Conservation (phyloP, 148 eudicot genomes). For the Amaranthus hypochondriacus region DNA sequence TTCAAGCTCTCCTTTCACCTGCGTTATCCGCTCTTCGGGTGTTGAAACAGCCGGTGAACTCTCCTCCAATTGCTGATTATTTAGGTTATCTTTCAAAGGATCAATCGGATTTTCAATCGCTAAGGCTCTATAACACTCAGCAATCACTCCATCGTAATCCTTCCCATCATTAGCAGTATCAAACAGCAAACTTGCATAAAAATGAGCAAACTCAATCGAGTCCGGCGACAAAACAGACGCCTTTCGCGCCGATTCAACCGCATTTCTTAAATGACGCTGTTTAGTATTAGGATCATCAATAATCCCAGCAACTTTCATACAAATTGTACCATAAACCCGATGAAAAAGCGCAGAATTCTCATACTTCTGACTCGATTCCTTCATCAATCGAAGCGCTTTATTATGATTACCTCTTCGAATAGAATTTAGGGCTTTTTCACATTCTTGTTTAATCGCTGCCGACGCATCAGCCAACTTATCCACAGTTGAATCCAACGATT, state of each 20-base stretch:
- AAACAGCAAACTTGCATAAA: slow-evolving; percentile 73
- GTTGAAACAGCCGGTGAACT: slow-evolving; percentile 38
- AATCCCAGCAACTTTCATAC: slow-evolving; percentile 51
- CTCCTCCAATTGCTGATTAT: slow-evolving; percentile 34
- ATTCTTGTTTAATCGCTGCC: slow-evolving; percentile 51
- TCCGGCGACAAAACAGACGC: slow-evolving; percentile 53
- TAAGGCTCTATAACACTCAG: slow-evolving; percentile 83
- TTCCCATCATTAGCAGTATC: slow-evolving; percentile 59
- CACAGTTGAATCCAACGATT: background rate
- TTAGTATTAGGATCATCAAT: slow-evolving; percentile 61
- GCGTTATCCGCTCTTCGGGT: slow-evolving; percentile 41
- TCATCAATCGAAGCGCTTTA: slow-evolving; percentile 68
- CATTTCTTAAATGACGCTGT: slow-evolving; percentile 52
- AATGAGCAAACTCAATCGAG: slow-evolving; percentile 61
- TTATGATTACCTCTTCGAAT: slow-evolving; percentile 68
- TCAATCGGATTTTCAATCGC: slow-evolving; percentile 67
- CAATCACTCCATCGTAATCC: slow-evolving; percentile 71
- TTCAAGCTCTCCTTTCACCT: slow-evolving; percentile 54
- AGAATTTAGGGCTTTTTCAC: slow-evolving; percentile 62
- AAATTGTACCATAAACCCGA: slow-evolving; percentile 62
- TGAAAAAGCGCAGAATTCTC: slow-evolving; percentile 51
- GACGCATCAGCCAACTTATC: background rate
- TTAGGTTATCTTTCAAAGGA: slow-evolving; percentile 46
- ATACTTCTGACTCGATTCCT: slow-evolving; percentile 44
- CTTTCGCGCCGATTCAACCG: slow-evolving; percentile 62